These are phyloP conservation scores for Halenospora varia DNA, from an alignment of 495 filamentous ascomycete genomes.

Conservation along the genomic window DNA sequence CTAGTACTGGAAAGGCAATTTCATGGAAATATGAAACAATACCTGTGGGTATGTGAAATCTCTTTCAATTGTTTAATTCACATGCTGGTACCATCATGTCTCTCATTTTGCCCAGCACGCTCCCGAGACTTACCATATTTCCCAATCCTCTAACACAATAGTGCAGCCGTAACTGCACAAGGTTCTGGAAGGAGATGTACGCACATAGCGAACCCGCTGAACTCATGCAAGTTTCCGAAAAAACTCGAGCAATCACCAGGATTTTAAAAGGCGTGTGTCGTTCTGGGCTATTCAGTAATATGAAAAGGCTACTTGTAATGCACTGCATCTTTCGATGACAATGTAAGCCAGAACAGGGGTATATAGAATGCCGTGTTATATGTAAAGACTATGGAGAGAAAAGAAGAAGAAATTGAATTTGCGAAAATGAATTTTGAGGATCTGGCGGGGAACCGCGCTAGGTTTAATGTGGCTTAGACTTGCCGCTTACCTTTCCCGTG, in stretches of 20 bases:
- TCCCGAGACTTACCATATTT: no score
- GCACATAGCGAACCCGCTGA: constrained; percentile 28
- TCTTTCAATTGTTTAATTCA: no score
- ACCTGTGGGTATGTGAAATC: no score
- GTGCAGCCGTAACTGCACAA: no score
- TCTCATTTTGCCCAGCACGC: not conserved
- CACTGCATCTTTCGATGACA: constrained; percentile 16
- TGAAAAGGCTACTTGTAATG: constrained; percentile 20
- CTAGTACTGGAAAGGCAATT: no score
- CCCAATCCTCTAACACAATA: no score
- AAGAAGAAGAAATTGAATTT: constrained; percentile 4
- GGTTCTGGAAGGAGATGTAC: constrained; percentile 19
- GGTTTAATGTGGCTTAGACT: not conserved
- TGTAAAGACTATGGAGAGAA: constrained; percentile 20
- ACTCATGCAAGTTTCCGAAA: constrained; percentile 15
- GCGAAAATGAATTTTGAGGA: not conserved
- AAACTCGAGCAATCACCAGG: constrained; percentile 24
- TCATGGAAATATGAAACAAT: no score
- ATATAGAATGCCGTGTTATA: constrained; percentile 20
- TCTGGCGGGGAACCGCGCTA: not conserved
- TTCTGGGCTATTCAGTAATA: constrained; percentile 25
- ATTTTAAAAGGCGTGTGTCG: constrained; percentile 25
- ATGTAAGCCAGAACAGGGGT: constrained; percentile 22
- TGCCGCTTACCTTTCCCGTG: not conserved
- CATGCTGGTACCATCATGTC: no score